These are phyloP conservation scores for Tripterygium wilfordii DNA, from an alignment of 177 flowering plant species.

Conservation along the genomic window DNA sequence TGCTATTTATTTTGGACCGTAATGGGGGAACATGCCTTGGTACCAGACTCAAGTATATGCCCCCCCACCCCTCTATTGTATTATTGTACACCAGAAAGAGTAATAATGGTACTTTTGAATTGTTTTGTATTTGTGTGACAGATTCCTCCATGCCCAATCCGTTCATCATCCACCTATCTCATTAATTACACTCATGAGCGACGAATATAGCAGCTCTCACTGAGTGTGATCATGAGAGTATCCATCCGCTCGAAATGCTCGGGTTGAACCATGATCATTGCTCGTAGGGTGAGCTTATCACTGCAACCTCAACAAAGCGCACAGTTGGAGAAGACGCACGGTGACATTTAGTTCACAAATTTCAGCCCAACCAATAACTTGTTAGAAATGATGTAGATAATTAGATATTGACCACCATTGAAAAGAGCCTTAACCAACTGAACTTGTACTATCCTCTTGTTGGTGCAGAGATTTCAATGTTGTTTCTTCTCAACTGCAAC, in stretches of 20 bases:
- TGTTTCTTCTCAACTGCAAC: slow-evolving; percentile 19
- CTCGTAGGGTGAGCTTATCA: no score
- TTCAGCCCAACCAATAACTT: no score
- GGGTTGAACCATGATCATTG: no score
- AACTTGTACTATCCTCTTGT: neutral
- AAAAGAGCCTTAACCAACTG: no score
- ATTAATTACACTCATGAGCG: neutral
- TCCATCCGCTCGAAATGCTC: no score
- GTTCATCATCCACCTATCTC: neutral
- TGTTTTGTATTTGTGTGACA: slow-evolving; percentile 3
- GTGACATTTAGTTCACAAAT: no score
- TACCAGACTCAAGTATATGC: neutral
- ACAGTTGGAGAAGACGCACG: no score
- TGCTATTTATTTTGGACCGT: slow-evolving; percentile 9
- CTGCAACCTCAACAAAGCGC: no score
- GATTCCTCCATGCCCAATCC: slow-evolving; percentile 9
- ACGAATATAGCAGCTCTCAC: no score
- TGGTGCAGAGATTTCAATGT: slow-evolving; percentile 15
- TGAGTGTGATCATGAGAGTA: no score
- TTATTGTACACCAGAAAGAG: no score
- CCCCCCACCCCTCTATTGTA: neutral
- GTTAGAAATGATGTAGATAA: neutral
- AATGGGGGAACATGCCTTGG: slow-evolving; percentile 13
- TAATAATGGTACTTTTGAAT: slow-evolving; percentile 3
- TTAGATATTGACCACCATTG: neutral